These are phyloP conservation scores for Pseudohalonectria lignicola DNA, from an alignment of 2,329 filamentous ascomycete species.

Conservation along the genomic window DNA sequence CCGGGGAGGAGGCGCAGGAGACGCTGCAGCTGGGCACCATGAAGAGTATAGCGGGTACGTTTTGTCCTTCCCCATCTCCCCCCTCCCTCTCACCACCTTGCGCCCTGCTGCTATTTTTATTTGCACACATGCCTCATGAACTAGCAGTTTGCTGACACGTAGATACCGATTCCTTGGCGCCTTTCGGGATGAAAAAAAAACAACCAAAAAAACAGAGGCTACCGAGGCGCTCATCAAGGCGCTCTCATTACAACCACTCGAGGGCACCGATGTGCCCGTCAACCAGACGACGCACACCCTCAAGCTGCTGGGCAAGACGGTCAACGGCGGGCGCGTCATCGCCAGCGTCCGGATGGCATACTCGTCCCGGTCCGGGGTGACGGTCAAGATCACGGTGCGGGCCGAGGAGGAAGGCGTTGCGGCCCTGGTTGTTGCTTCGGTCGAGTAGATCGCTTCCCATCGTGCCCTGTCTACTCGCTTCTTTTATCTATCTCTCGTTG, in stretches of 20 bases:
- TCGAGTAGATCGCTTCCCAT: no score
- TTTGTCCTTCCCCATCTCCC: neutral
- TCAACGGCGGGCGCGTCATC: constrained; percentile 80
- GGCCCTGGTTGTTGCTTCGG: constrained; percentile 69
- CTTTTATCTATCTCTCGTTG: no score
- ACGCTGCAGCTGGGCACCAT: constrained; percentile 79
- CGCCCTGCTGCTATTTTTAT: constrained; percentile 1
- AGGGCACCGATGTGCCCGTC: constrained; percentile 84
- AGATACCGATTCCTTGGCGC: neutral
- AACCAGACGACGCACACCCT: constrained; percentile 86
- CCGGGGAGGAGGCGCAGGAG: constrained; percentile 82
- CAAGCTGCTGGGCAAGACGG: constrained; percentile 92
- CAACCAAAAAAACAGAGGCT: constrained; percentile 66
- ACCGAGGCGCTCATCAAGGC: constrained; percentile 82
- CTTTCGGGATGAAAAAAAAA: no score
- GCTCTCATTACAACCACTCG: constrained; percentile 83
- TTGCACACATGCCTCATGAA: no score
- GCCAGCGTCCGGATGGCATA: constrained; percentile 87
- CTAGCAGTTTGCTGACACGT: no score
- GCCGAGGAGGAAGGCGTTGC: constrained; percentile 91
- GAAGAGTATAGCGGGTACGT: constrained; percentile 83
- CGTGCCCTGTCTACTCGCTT: no score
- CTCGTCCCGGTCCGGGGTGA: constrained; percentile 85
- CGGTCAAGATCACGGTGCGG: constrained; percentile 87
- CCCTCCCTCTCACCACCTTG: no score